Evolutionary conservation across 768 basidiomycete genomes (phyloP).

Genomic region (Trametes elegans): DNA sequence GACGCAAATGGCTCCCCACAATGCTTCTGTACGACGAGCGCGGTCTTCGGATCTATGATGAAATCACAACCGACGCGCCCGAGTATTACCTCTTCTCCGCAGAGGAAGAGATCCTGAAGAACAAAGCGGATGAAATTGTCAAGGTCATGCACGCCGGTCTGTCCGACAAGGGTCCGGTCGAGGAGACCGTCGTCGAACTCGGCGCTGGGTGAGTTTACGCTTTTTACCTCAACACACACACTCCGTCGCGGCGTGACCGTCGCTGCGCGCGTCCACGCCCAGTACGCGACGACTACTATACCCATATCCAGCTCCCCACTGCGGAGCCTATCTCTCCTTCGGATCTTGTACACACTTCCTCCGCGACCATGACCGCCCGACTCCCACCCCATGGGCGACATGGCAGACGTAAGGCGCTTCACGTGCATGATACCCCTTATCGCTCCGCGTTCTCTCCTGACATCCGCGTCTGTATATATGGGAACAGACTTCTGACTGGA

Average conservation of each 20-base stretch:
- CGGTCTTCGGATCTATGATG: slow-evolving; percentile 84
- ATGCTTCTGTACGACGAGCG: slow-evolving; percentile 83
- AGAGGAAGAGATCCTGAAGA: slow-evolving; percentile 82
- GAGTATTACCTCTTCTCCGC: slow-evolving; percentile 92
- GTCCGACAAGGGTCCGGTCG: slow-evolving; percentile 32
- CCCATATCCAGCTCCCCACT: not conserved
- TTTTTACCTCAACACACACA: not conserved
- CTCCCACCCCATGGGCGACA: not conserved
- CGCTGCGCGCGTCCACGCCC: not conserved
- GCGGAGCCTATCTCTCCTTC: slow-evolving; percentile 1
- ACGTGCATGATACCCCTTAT: slow-evolving; percentile 10
- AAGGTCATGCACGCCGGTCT: slow-evolving; percentile 55
- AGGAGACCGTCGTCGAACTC: slow-evolving; percentile 79
- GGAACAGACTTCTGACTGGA: not conserved
- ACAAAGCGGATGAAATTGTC: slow-evolving; percentile 72
- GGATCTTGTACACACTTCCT: slow-evolving; percentile 9
- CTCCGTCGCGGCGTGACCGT: not conserved
- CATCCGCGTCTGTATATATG: not conserved
- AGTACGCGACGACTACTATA: not conserved
- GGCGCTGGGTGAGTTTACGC: slow-evolving; percentile 79
- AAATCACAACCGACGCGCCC: slow-evolving; percentile 70
- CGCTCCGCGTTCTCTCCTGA: not conserved
- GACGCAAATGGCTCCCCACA: slow-evolving; percentile 71
- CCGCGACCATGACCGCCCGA: not conserved
- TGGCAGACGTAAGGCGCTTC: slow-evolving; percentile 1